Evolutionary conservation across 148 eudicot genomes (phyloP).

Genomic region (Linanthus parryae): DNA sequence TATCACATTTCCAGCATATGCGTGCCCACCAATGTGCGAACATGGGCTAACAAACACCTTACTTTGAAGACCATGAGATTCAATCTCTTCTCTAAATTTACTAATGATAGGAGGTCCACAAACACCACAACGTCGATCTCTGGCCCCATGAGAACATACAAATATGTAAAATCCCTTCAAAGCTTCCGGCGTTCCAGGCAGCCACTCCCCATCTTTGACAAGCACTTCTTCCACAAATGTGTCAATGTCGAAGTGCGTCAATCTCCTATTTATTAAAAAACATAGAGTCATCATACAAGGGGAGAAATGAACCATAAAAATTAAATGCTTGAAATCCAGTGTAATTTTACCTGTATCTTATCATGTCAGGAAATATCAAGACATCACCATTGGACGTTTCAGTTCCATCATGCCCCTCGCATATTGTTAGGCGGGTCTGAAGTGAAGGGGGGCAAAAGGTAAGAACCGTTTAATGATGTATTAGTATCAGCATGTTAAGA

Average conservation of each 20-base stretch:
- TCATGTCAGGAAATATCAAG: constrained; percentile 97
- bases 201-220: constrained; percentile 90
- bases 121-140: constrained; percentile 95
- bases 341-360: constrained; percentile 77
- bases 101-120: constrained; percentile 86
- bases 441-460: constrained; percentile 6
- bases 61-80: constrained; percentile 55
- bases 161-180: constrained; percentile 71
- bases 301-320: constrained; percentile 1
- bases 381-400: constrained; percentile 99
- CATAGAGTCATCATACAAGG: constrained; percentile 1
- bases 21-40: constrained; percentile 96
- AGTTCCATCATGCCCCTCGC: constrained; percentile 98
- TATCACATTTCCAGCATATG: constrained; percentile 95
- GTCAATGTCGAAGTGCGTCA: constrained; percentile 97
- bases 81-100: constrained; percentile 80
- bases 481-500: no score
- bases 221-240: constrained; percentile 98
- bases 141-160: constrained; percentile 89
- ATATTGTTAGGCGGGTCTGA: constrained; percentile 88
- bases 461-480: not conserved
- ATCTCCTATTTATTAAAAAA: constrained; percentile 54
- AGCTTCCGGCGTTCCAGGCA: constrained; percentile 87
- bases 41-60: constrained; percentile 91
- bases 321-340: no score